Evolutionary conservation across 371 early-diverging fungal genomes (phyloP).

Genomic region (Zychaea mexicana): DNA sequence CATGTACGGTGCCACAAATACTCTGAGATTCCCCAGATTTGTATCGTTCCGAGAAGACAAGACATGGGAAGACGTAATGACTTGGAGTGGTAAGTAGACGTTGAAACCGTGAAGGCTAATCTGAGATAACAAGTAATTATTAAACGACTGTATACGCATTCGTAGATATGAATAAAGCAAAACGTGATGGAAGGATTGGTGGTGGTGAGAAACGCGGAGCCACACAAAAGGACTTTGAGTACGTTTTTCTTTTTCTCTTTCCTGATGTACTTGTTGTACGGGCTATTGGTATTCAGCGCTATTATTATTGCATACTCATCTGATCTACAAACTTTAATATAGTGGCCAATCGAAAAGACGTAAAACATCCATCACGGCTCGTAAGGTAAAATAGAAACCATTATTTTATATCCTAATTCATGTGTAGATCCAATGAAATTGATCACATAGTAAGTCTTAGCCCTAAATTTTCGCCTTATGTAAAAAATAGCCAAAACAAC

Average conservation of each 20-base stretch:
- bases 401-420: too few species aligned
- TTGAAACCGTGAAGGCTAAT: background rate
- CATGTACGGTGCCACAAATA: conserved; percentile 59
- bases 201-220: conserved; percentile 26
- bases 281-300: too few species aligned
- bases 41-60: conserved; percentile 69
- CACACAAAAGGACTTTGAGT: conserved; percentile 18
- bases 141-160: background rate
- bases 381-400: background rate
- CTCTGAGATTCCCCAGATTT: conserved; percentile 80
- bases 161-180: conserved; percentile 21
- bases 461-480: too few species aligned
- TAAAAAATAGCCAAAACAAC: background rate
- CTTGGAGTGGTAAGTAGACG: conserved; percentile 35
- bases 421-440: too few species aligned
- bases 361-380: background rate
- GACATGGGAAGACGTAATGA: conserved; percentile 59
- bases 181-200: conserved; percentile 25
- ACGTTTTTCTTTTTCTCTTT: background rate
- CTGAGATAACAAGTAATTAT: background rate
- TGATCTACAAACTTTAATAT: background rate
- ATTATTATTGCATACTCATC: too few species aligned
- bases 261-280: too few species aligned
- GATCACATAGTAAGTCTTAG: background rate
- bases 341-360: conserved; percentile 6